Conservation (phyloP, 805 yeast genomes). For the Candida pseudoglaebosa region DNA sequence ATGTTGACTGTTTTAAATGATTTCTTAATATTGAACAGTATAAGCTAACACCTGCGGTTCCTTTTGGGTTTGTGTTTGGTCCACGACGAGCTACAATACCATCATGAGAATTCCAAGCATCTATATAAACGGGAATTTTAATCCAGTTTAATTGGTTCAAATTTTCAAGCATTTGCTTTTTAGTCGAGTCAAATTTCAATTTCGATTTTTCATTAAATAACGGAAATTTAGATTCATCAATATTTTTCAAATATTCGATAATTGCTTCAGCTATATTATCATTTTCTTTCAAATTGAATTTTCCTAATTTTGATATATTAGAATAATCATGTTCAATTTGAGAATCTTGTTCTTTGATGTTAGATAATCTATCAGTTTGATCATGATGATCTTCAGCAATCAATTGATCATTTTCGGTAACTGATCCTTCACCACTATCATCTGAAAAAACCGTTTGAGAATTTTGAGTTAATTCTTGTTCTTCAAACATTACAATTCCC, state of each 20-base stretch:
- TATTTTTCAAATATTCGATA: conserved; percentile 12
- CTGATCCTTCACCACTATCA: conserved; percentile 5
- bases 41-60: conserved; percentile 48
- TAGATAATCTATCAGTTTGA: conserved; percentile 13
- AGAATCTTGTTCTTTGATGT: conserved; percentile 9
- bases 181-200: conserved; percentile 33
- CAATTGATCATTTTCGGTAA: background rate
- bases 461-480: conserved; percentile 21
- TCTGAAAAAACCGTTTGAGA: conserved; percentile 8
- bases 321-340: conserved; percentile 5
- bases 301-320: conserved; percentile 4
- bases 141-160: conserved; percentile 70
- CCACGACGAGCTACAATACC: conserved; percentile 80
- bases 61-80: conserved; percentile 44
- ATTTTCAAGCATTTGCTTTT: conserved; percentile 43
- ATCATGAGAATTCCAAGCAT: conserved; percentile 78
- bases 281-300: conserved; percentile 20
- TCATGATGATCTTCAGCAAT: conserved; percentile 9
- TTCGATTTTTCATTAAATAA: conserved; percentile 21
- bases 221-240: conserved; percentile 21
- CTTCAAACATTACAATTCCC: conserved; percentile 36
- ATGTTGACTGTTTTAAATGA: conserved; percentile 19
- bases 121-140: conserved; percentile 70
- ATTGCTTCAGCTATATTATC: conserved; percentile 18
- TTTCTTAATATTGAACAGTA: conserved; percentile 42